phyloP scores from a whole-genome alignment of 2,329 filamentous ascomycete genomes.

The Beauveria bassiana region DNA sequence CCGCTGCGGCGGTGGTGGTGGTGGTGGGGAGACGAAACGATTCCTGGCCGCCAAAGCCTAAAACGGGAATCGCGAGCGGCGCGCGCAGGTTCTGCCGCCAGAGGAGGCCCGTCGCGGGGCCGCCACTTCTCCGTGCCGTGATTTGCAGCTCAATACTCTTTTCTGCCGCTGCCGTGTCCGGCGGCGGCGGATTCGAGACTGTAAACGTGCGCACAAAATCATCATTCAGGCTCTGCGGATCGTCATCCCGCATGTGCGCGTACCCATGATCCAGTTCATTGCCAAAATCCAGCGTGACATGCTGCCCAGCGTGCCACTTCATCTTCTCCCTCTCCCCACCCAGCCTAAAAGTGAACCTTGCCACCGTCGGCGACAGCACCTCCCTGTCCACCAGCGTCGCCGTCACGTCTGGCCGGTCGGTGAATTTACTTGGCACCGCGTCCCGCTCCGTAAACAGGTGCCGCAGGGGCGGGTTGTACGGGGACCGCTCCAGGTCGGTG shows the following conservation, averaged over 20 bases:
- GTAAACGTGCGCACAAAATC: slow-evolving; percentile 82
- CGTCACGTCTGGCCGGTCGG: slow-evolving; percentile 17
- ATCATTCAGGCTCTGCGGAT: slow-evolving; percentile 74
- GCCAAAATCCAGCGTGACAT: slow-evolving; percentile 67
- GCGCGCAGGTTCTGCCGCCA: slow-evolving; percentile 47
- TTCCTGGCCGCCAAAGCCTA: slow-evolving; percentile 63
- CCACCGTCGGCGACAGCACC: slow-evolving; percentile 57
- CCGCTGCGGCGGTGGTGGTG: not conserved
- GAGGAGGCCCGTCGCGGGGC: slow-evolving; percentile 55
- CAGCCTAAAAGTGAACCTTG: slow-evolving; percentile 50
- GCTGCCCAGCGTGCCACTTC: slow-evolving; percentile 62
- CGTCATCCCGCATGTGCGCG: slow-evolving; percentile 74
- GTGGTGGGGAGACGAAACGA: slow-evolving; percentile 29
- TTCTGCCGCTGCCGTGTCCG: slow-evolving; percentile 18
- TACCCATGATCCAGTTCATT: slow-evolving; percentile 65
- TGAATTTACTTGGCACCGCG: too few relatives aligned
- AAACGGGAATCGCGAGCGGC: slow-evolving; percentile 56
- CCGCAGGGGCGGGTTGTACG: slow-evolving; percentile 72
- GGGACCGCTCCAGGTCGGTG: slow-evolving; percentile 49
- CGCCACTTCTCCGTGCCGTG: slow-evolving; percentile 60
- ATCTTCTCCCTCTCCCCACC: not conserved
- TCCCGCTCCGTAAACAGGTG: slow-evolving; percentile 51
- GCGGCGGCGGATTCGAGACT: slow-evolving; percentile 54
- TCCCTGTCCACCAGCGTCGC: slow-evolving; percentile 54
- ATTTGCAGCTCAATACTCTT: slow-evolving; percentile 53